phyloP scores from a whole-genome alignment of 805 yeast species.

The Debaryomyces maramus region DNA sequence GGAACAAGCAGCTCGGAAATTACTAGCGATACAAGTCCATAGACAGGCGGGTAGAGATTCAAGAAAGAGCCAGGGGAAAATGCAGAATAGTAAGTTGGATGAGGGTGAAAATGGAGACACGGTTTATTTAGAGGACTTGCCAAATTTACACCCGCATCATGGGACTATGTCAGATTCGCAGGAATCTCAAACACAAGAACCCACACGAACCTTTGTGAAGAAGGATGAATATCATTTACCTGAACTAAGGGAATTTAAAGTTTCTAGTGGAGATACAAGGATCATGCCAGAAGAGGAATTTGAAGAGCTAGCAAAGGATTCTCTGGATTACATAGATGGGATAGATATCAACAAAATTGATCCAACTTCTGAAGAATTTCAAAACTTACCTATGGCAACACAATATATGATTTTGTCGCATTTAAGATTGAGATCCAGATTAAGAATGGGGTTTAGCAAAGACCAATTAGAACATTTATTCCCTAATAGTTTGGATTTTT shows the following conservation, averaged over 20 bases:
- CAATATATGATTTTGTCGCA: conserved; percentile 88
- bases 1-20: conserved; percentile 70
- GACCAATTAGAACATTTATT: conserved; percentile 82
- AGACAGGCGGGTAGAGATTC: conserved; percentile 46
- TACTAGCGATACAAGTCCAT: conserved; percentile 79
- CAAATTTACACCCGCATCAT: conserved; percentile 18
- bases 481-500: conserved; percentile 85
- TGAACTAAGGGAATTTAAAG: conserved; percentile 53
- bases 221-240: conserved; percentile 90
- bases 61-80: conserved; percentile 4
- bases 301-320: conserved; percentile 55
- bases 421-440: conserved; percentile 76
- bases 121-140: conserved; percentile 28
- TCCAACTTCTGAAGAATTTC: conserved; percentile 79
- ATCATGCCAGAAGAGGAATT: conserved; percentile 73
- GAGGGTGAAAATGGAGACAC: conserved; percentile 5
- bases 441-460: conserved; percentile 92
- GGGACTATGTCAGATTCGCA: background rate
- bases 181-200: background rate
- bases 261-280: conserved; percentile 63
- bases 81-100: conserved; percentile 2
- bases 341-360: conserved; percentile 73
- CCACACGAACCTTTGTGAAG: conserved; percentile 17
- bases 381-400: conserved; percentile 73
- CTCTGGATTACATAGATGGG: conserved; percentile 58